Evolutionary conservation across 176 grass and related monocot genomes (phyloP).

Genomic region (maize (Zea mays)): Zm-B73-REFERENCE-NAM-5.0 NC_050098.1:111453501-111454000

Average conservation of each 20-base stretch:
- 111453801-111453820: neutral
- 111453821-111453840: neutral
- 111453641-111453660: neutral
- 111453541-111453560: constrained; percentile 95
- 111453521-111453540: constrained; percentile 64
- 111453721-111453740: constrained; percentile 4
- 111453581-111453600: constrained; percentile 93
- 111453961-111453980: neutral
- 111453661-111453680: too few relatives aligned
- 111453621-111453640: constrained; percentile 83
- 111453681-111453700: too few relatives aligned
- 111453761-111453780: constrained; percentile 2
- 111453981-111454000: neutral
- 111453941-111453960: too few relatives aligned
- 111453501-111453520: constrained; percentile 1
- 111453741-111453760: neutral
- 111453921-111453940: constrained; percentile 67
- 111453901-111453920: neutral
- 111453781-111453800: neutral
- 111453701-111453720: too few relatives aligned
- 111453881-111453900: too few relatives aligned
- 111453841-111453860: neutral
- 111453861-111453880: too few relatives aligned
- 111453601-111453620: constrained; percentile 96
- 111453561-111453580: constrained; percentile 93